phyloP scores from a whole-genome alignment of 257 asterid species.

The Lantana camara region DNA sequence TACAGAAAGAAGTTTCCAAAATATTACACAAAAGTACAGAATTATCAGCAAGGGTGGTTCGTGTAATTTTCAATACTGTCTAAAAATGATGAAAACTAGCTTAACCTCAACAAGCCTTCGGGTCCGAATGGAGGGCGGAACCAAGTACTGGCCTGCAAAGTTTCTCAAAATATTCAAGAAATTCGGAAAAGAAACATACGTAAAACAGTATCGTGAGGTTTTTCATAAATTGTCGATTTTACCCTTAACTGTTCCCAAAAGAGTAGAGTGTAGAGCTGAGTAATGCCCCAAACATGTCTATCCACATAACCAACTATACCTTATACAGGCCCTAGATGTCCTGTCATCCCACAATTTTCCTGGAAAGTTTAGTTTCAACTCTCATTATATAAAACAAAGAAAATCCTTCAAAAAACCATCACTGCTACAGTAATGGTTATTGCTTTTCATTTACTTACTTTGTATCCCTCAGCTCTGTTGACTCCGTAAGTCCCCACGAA shows the following conservation, averaged over 20 bases:
- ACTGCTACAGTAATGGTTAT: background rate
- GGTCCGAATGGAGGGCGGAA: conserved; percentile 87
- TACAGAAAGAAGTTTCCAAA: too few species aligned
- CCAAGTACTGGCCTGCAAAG: conserved; percentile 84
- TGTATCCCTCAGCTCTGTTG: conserved; percentile 40
- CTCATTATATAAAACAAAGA: too few species aligned
- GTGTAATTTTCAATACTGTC: background rate
- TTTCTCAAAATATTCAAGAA: too few species aligned
- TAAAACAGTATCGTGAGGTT: too few species aligned
- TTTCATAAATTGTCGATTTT: background rate
- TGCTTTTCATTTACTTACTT: conserved; percentile 43
- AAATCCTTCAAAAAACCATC: background rate
- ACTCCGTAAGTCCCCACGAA: conserved; percentile 32
- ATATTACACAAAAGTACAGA: too few species aligned
- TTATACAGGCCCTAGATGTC: conserved; percentile 89
- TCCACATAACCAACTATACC: conserved; percentile 91
- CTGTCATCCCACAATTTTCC: conserved; percentile 96
- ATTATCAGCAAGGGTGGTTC: too few species aligned
- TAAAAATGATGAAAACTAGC: background rate
- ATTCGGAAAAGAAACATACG: too few species aligned
- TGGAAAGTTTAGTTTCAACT: conserved; percentile 25
- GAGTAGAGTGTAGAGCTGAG: conserved; percentile 72
- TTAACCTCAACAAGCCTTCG: conserved; percentile 79
- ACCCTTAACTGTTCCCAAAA: conserved; percentile 70
- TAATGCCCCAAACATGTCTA: conserved; percentile 85